Evolutionary conservation across 2,329 filamentous ascomycete genomes (phyloP).

Genomic region (Metarhizium brunneum): DNA sequence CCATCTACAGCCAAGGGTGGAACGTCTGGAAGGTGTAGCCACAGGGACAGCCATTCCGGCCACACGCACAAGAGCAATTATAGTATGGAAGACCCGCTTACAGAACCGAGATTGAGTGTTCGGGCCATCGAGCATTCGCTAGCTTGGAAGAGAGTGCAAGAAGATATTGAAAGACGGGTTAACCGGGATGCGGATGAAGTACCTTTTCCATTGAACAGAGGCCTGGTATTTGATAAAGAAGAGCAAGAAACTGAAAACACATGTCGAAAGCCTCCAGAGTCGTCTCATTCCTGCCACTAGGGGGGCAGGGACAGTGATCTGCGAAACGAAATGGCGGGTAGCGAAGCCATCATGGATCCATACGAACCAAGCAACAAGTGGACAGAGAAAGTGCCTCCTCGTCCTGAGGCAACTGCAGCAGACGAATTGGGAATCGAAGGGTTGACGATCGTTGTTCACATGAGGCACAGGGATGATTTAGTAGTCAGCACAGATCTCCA

Average conservation of each 20-base stretch:
- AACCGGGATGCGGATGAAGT: not conserved
- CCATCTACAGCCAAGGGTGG: not conserved
- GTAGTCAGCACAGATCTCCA: slow-evolving; percentile 36
- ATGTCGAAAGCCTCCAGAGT: slow-evolving; percentile 1
- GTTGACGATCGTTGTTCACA: slow-evolving; percentile 41
- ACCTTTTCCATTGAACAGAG: slow-evolving; percentile 1
- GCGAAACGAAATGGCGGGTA: slow-evolving; percentile 29
- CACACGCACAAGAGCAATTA: not conserved
- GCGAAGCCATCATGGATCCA: slow-evolving; percentile 29
- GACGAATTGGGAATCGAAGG: slow-evolving; percentile 35
- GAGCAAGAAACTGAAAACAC: not conserved
- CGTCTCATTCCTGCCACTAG: slow-evolving; percentile 30
- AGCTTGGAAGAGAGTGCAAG: slow-evolving; percentile 13
- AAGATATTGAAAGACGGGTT: slow-evolving; percentile 7
- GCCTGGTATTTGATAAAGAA: not conserved
- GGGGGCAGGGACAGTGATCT: slow-evolving; percentile 31
- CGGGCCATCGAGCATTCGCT: slow-evolving; percentile 19
- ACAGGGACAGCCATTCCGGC: slow-evolving; percentile 2
- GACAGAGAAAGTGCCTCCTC: slow-evolving; percentile 3
- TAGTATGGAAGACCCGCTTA: slow-evolving; percentile 2
- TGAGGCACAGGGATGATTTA: slow-evolving; percentile 39
- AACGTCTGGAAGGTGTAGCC: not conserved
- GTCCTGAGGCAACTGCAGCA: not conserved
- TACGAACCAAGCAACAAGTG: slow-evolving; percentile 7
- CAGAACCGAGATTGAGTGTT: slow-evolving; percentile 14